Evolutionary conservation across 1,139 yeast species (phyloP).

Genomic region (Suhomyces bokatorum): DNA sequence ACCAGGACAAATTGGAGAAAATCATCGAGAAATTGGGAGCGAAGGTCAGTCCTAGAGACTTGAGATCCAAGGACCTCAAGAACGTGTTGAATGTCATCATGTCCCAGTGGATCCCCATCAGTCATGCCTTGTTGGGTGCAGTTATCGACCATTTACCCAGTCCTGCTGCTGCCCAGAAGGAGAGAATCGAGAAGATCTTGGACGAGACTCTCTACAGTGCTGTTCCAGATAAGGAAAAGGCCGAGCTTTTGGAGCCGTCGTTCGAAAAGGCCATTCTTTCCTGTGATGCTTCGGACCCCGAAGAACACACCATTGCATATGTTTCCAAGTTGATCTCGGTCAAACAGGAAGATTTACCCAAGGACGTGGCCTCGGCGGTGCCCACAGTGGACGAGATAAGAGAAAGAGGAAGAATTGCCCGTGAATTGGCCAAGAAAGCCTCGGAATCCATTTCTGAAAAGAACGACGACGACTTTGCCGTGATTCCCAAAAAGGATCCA

Average conservation of each 20-base stretch:
- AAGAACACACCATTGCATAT: constrained; percentile 72
- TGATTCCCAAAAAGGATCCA: constrained; percentile 20
- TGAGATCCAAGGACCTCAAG: constrained; percentile 76
- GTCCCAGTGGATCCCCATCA: constrained; percentile 94
- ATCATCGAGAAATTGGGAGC: constrained; percentile 71
- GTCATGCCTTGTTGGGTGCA: constrained; percentile 79
- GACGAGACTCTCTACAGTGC: constrained; percentile 44
- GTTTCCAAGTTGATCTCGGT: constrained; percentile 88
- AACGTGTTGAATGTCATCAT: constrained; percentile 65
- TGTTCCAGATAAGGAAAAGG: constrained; percentile 22
- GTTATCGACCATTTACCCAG: constrained; percentile 87
- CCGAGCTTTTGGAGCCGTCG: constrained; percentile 42
- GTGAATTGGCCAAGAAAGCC: constrained; percentile 68
- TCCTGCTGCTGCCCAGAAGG: constrained; percentile 72
- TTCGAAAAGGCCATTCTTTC: constrained; percentile 57
- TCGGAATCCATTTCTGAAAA: constrained; percentile 59
- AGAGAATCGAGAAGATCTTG: constrained; percentile 68
- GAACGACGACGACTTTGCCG: constrained; percentile 18
- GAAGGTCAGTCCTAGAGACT: constrained; percentile 71
- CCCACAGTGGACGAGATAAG: constrained; percentile 59
- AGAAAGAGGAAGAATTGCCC: constrained; percentile 66
- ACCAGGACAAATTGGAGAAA: constrained; percentile 71
- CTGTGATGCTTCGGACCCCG: constrained; percentile 55
- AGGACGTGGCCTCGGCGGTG: constrained; percentile 36
- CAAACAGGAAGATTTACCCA: constrained; percentile 78